Percentiles rank a stretch among this genome's conserved stretches.
These are phyloP conservation scores for Stygiomarasmius scandens DNA, from an alignment of 1,284 basidiomycete genomes.

Conservation along the genomic window DNA sequence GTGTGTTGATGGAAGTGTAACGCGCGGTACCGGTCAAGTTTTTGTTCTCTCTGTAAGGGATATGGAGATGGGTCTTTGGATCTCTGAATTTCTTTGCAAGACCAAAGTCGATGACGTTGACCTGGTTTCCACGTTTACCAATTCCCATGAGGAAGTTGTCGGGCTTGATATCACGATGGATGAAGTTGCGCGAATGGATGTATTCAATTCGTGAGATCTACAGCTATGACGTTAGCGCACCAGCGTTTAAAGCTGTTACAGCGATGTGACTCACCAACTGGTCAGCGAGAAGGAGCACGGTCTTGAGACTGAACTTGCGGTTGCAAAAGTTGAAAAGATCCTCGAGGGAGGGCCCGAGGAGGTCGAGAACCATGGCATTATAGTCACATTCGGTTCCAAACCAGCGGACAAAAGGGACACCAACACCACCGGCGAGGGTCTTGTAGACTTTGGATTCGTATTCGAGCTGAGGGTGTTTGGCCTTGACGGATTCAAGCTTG, in stretches of 20 bases:
- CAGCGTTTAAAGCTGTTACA: slow-evolving; percentile 9
- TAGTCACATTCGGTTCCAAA: slow-evolving; percentile 99
- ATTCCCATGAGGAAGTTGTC: slow-evolving; percentile 99
- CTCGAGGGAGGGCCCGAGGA: slow-evolving; percentile 95
- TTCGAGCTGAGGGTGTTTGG: background rate
- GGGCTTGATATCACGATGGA: slow-evolving; percentile 99
- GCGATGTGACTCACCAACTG: slow-evolving; percentile 73
- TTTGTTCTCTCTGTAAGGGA: slow-evolving; percentile 99
- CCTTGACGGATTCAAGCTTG: slow-evolving; percentile 1
- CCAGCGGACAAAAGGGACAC: slow-evolving; percentile 97
- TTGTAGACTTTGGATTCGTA: slow-evolving; percentile 57
- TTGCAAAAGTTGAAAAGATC: slow-evolving; percentile 99
- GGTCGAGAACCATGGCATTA: slow-evolving; percentile 99
- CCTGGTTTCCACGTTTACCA: slow-evolving; percentile 98
- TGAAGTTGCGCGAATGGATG: slow-evolving; percentile 99
- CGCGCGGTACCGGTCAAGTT: slow-evolving; percentile 98
- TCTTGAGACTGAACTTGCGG: slow-evolving; percentile 97
- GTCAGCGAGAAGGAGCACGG: slow-evolving; percentile 94
- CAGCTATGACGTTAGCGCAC: slow-evolving; percentile 19
- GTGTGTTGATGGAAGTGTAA: slow-evolving; percentile 99
- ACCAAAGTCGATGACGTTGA: slow-evolving; percentile 99
- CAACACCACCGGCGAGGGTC: slow-evolving; percentile 96
- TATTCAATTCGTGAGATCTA: slow-evolving; percentile 99
- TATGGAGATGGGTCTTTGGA: slow-evolving; percentile 99
- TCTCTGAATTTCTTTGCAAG: slow-evolving; percentile 99